These are phyloP conservation scores for Trichocladium antarcticum DNA, from an alignment of 495 filamentous ascomycete genomes.

Conservation along the genomic window DNA sequence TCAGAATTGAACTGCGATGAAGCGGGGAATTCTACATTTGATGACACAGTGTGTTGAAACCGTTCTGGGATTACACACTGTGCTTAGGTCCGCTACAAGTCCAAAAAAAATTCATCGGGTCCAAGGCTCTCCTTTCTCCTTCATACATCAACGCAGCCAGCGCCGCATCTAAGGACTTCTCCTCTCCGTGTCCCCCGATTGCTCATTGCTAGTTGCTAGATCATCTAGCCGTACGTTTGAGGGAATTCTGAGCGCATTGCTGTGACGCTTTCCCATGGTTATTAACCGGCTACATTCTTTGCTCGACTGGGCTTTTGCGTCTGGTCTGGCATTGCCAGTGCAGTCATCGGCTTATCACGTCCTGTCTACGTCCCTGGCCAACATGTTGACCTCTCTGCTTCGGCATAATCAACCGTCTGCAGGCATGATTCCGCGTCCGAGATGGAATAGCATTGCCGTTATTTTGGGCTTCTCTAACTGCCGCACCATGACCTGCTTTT, in stretches of 20 bases:
- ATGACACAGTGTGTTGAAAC: neutral
- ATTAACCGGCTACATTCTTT: conserved; percentile 21
- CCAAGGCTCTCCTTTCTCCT: conserved; percentile 7
- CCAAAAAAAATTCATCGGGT: neutral
- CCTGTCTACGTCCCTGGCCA: too few species aligned
- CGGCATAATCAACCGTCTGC: too few species aligned
- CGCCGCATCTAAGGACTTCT: conserved; percentile 26
- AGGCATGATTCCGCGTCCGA: too few species aligned
- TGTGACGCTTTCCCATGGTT: conserved; percentile 30
- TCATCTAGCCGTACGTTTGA: conserved; percentile 28
- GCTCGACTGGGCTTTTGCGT: neutral
- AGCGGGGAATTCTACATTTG: too few species aligned
- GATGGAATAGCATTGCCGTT: too few species aligned
- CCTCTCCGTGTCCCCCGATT: conserved; percentile 20
- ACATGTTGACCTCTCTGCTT: too few species aligned
- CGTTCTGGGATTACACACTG: neutral
- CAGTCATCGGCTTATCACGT: too few species aligned
- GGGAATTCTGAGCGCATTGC: conserved; percentile 26
- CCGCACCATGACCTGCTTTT: too few species aligned
- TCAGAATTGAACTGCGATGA: too few species aligned
- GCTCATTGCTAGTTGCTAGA: conserved; percentile 27
- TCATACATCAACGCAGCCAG: conserved; percentile 22
- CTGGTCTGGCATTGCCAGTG: neutral
- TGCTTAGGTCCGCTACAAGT: neutral
- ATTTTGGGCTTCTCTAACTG: too few species aligned